A percentile compares a stretch with the other conserved stretches of the same genome.
These are phyloP conservation scores for Fraxinus paxiana DNA, from an alignment of 305 asterid genomes.

Conservation along the genomic window DNA sequence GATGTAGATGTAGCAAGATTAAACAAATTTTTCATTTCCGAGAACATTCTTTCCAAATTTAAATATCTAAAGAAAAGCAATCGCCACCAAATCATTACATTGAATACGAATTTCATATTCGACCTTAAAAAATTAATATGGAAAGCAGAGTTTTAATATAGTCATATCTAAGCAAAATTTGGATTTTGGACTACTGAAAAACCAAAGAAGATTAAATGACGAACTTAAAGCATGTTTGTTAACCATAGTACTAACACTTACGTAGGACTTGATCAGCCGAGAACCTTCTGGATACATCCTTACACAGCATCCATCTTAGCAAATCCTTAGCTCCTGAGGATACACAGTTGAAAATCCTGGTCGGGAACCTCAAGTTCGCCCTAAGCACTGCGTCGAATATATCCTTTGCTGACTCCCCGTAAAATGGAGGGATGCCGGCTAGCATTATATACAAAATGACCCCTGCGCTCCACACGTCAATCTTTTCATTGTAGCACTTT, in stretches of 20 bases:
- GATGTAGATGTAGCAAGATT: no score
- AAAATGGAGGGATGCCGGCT: conserved; percentile 76
- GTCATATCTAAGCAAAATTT: not conserved
- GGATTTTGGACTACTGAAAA: not conserved
- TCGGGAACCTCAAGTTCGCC: conserved; percentile 69
- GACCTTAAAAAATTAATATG: not conserved
- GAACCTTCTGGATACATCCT: conserved; percentile 58
- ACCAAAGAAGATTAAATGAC: not conserved
- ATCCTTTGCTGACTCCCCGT: conserved; percentile 61
- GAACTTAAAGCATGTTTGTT: not conserved
- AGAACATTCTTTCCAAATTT: not conserved
- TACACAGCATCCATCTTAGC: conserved; percentile 65
- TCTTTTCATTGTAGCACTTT: conserved; percentile 54
- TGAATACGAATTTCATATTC: not conserved
- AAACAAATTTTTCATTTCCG: not conserved
- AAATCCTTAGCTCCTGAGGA: conserved; percentile 70
- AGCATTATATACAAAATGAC: conserved; percentile 69
- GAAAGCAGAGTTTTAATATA: not conserved
- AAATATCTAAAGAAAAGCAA: not conserved
- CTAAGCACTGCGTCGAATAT: conserved; percentile 61
- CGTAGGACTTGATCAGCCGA: conserved; percentile 71
- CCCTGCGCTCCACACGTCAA: conserved; percentile 89
- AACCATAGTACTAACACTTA: conserved; percentile 31
- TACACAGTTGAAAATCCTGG: conserved; percentile 42
- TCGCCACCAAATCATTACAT: not conserved